phyloP scores from a whole-genome alignment of 176 grass and related monocot genomes.

The Chloris gayana region DNA sequence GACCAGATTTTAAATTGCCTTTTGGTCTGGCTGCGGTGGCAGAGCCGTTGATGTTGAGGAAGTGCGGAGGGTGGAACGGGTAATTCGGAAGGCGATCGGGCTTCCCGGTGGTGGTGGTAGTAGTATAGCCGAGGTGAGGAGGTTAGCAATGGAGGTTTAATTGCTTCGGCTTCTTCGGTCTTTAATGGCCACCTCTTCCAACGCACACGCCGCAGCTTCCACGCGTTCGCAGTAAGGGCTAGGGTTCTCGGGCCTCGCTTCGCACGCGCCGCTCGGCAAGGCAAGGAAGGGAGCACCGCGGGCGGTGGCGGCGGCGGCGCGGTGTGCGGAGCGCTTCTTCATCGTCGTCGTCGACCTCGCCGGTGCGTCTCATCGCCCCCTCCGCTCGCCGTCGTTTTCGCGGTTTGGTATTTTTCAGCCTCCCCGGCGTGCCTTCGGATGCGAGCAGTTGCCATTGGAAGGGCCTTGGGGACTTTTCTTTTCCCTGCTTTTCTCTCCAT shows the following conservation, averaged over 20 bases:
- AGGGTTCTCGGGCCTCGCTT: constrained; percentile 20
- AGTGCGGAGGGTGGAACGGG: background rate
- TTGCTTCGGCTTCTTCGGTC: constrained; percentile 39
- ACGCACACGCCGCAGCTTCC: constrained; percentile 11
- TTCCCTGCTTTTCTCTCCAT: background rate
- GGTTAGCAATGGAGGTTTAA: constrained; percentile 48
- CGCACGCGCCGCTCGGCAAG: background rate
- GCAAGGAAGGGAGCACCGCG: background rate
- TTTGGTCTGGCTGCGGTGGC: background rate
- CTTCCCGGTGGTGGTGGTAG: background rate
- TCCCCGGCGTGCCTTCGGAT: constrained; percentile 3
- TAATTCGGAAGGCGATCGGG: background rate
- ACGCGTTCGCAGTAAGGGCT: constrained; percentile 21
- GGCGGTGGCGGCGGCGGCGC: background rate
- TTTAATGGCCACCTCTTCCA: constrained; percentile 55
- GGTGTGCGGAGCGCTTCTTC: background rate
- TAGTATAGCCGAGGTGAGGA: constrained; percentile 20
- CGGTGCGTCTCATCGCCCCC: constrained; percentile 27
- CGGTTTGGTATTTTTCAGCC: background rate
- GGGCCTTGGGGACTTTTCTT: background rate
- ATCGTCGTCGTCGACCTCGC: background rate
- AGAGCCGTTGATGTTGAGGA: background rate
- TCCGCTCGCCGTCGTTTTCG: background rate
- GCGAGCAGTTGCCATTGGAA: background rate
- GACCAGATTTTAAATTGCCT: constrained; percentile 39